A percentile compares a stretch with the other conserved stretches of the same genome.
Conservation (phyloP, 345 rosid genomes). For the Triadica sebifera region DNA sequence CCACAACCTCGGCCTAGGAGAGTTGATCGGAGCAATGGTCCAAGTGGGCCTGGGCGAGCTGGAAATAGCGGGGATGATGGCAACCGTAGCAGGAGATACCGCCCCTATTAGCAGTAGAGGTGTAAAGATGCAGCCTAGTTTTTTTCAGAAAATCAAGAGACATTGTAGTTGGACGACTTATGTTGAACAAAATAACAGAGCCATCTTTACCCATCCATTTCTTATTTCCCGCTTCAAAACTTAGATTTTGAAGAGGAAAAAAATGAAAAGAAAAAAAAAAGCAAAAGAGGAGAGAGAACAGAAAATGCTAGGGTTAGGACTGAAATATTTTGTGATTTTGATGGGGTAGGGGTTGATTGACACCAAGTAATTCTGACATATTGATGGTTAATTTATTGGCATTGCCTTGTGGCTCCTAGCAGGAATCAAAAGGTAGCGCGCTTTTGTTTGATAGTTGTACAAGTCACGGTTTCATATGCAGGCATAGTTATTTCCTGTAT, state of each 20-base stretch:
- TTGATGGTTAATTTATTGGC: no score
- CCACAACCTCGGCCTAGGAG: constrained; percentile 68
- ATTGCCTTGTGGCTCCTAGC: no score
- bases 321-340: no score
- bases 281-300: no score
- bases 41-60: constrained; percentile 61
- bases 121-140: background rate
- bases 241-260: no score
- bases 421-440: no score
- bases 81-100: constrained; percentile 71
- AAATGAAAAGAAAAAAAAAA: no score
- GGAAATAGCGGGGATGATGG: constrained; percentile 67
- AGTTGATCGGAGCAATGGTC: constrained; percentile 63
- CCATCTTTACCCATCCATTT: background rate
- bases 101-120: constrained; percentile 29
- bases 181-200: constrained; percentile 23
- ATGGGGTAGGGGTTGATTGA: no score
- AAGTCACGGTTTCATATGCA: background rate
- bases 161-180: constrained; percentile 22
- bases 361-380: no score
- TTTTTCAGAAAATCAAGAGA: background rate
- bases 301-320: no score
- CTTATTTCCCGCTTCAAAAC: no score
- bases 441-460: constrained; percentile 2
- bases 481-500: no score